A percentile compares a stretch with the other conserved stretches of the same genome.
Conservation (phyloP, 2,329 filamentous ascomycete species). For the Fusarium praegraminearum region DNA sequence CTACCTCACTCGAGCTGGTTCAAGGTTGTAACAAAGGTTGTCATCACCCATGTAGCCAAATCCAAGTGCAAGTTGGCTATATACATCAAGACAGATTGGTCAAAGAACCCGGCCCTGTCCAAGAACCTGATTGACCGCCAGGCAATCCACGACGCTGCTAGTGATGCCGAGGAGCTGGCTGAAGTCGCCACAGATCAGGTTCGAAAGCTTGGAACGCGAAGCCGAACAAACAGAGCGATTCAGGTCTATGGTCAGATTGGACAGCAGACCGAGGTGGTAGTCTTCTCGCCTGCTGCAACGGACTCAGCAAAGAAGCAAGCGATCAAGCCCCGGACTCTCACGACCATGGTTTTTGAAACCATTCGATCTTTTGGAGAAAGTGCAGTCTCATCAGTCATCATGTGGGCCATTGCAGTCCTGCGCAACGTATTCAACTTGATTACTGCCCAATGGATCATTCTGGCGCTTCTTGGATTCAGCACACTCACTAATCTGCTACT, state of each 20-base stretch:
- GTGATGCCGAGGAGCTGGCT: slow-evolving; percentile 79
- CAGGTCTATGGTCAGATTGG: slow-evolving; percentile 84
- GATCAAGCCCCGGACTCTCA: slow-evolving; percentile 72
- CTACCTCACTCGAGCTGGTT: slow-evolving; percentile 84
- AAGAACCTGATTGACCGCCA: slow-evolving; percentile 73
- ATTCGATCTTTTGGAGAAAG: slow-evolving; percentile 80
- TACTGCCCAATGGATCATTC: slow-evolving; percentile 79
- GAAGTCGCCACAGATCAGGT: slow-evolving; percentile 84
- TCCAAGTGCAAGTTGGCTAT: slow-evolving; percentile 92
- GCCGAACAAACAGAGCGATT: slow-evolving; percentile 80
- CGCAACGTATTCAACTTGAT: slow-evolving; percentile 75
- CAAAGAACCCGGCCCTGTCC: slow-evolving; percentile 71
- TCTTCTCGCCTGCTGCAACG: slow-evolving; percentile 66
- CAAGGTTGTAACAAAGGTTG: slow-evolving; percentile 86
- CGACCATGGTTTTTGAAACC: slow-evolving; percentile 78
- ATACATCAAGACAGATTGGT: slow-evolving; percentile 90
- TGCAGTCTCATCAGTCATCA: slow-evolving; percentile 79
- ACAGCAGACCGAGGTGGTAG: slow-evolving; percentile 71
- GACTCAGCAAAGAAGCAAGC: slow-evolving; percentile 66
- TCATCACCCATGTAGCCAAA: slow-evolving; percentile 93
- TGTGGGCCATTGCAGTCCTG: slow-evolving; percentile 77
- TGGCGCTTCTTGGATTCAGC: slow-evolving; percentile 76
- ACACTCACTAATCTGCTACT: slow-evolving; percentile 79
- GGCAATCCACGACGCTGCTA: slow-evolving; percentile 79
- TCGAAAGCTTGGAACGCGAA: slow-evolving; percentile 77